phyloP scores from a whole-genome alignment of 192 early-diverging fungal species.

The Backusella sp. region DNA sequence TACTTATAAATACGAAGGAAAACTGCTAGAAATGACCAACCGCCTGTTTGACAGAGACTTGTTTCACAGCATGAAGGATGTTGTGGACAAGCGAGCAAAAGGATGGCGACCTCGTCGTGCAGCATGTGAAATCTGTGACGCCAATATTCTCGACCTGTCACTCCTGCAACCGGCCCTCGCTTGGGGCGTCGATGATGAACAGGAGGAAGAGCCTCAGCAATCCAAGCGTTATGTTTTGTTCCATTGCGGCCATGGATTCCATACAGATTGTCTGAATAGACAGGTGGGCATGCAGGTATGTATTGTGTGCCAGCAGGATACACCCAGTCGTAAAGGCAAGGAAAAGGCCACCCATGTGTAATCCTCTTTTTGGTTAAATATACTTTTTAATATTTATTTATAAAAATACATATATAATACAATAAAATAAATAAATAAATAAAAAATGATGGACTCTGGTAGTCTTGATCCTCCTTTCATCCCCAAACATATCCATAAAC shows the following conservation, averaged over 20 bases:
- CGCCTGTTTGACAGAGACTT: constrained; percentile 59
- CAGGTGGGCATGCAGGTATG: constrained; percentile 22
- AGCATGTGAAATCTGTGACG: constrained; percentile 53
- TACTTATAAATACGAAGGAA: constrained; percentile 64
- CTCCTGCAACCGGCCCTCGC: constrained; percentile 38
- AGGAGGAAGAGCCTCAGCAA: not conserved
- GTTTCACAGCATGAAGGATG: constrained; percentile 48
- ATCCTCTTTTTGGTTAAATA: not conserved
- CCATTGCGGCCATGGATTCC: constrained; percentile 56
- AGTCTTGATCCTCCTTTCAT: not conserved
- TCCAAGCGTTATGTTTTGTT: constrained; percentile 42
- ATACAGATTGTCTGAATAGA: constrained; percentile 46
- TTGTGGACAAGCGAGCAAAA: constrained; percentile 48
- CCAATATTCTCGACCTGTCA: constrained; percentile 48
- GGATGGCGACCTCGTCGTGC: constrained; percentile 57
- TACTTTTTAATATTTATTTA: not conserved
- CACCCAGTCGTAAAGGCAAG: constrained; percentile 9
- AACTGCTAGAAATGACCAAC: constrained; percentile 60
- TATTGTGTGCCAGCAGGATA: constrained; percentile 13
- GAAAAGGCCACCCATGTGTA: constrained; percentile 9
- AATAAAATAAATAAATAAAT: not conserved
- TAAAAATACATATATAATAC: not conserved
- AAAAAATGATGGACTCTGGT: not conserved
- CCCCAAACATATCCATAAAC: no score
- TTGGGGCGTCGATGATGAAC: constrained; percentile 12